Evolutionary conservation across 2,329 filamentous ascomycete species (phyloP).

Genomic region (Colletotrichum sp.): DNA sequence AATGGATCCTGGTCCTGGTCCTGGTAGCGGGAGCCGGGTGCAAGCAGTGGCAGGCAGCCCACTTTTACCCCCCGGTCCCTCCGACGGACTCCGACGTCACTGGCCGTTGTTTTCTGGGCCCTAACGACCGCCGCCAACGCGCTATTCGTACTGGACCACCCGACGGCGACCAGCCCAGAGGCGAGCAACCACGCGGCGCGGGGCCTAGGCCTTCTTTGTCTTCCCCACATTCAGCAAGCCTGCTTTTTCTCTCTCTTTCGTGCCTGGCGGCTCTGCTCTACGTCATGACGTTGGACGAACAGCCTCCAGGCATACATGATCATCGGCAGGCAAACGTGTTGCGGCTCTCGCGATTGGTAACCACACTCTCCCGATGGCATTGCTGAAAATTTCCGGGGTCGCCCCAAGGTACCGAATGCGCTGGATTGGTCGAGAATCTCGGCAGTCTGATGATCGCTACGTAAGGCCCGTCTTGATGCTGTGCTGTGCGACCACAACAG

Average conservation of each 20-base stretch:
- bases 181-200: not conserved
- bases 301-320: not conserved
- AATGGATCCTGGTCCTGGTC: not conserved
- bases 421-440: not conserved
- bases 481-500: not conserved
- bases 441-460: not conserved
- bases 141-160: not conserved
- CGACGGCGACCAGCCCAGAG: not conserved
- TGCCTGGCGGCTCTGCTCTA: not conserved
- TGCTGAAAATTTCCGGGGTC: not conserved
- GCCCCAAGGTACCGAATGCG: not conserved
- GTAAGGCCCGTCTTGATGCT: not conserved
- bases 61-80: not conserved
- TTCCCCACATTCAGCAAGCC: not conserved
- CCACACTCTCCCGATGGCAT: not conserved
- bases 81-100: constrained; percentile 12
- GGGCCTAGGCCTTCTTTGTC: not conserved
- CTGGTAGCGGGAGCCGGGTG: not conserved
- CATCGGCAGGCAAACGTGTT: not conserved
- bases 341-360: not conserved
- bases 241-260: not conserved
- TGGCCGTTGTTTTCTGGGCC: not conserved
- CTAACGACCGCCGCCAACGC: not conserved
- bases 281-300: not conserved
- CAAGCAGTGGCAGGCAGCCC: not conserved